A percentile compares a stretch with the other conserved stretches of the same genome.
These are phyloP conservation scores for Saccharomycopsis amapae DNA, from an alignment of 805 yeast genomes.

Conservation along the genomic window DNA sequence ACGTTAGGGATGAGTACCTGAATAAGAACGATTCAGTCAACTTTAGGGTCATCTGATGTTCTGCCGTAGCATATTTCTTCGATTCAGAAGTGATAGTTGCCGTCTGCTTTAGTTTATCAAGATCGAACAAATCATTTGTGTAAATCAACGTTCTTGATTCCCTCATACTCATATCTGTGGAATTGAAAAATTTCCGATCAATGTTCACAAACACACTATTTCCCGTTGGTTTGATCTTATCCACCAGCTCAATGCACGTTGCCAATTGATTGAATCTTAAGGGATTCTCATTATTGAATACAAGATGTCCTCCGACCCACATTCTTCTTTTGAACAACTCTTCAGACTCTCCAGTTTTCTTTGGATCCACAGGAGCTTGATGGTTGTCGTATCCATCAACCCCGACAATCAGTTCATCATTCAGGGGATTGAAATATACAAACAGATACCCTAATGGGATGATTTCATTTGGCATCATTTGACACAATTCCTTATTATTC, in stretches of 20 bases:
- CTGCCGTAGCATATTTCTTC: constrained; percentile 7
- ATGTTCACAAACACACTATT: constrained; percentile 46
- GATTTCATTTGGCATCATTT: constrained; percentile 1
- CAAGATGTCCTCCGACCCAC: constrained; percentile 72
- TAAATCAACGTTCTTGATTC: constrained; percentile 62
- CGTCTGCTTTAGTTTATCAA: constrained; percentile 23
- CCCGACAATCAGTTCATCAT: constrained; percentile 41
- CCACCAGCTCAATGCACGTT: constrained; percentile 48
- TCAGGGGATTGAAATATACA: constrained; percentile 56
- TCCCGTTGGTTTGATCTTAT: constrained; percentile 32
- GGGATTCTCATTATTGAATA: constrained; percentile 30
- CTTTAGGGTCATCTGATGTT: constrained; percentile 23
- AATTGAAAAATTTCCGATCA: constrained; percentile 38
- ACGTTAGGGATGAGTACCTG: constrained; percentile 67
- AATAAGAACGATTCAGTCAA: constrained; percentile 42
- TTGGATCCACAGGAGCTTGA: constrained; percentile 49
- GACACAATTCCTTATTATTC: not conserved
- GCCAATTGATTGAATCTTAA: constrained; percentile 34
- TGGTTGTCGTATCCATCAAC: constrained; percentile 76
- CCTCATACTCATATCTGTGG: constrained; percentile 28
- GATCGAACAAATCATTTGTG: constrained; percentile 35
- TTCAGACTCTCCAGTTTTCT: constrained; percentile 3
- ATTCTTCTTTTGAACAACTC: constrained; percentile 50
- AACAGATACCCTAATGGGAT: constrained; percentile 56
- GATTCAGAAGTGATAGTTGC: constrained; percentile 10